Base-by-base conservation (phyloP, 2,329 filamentous ascomycete genomes). In the Mariannaea sp. region DNA sequence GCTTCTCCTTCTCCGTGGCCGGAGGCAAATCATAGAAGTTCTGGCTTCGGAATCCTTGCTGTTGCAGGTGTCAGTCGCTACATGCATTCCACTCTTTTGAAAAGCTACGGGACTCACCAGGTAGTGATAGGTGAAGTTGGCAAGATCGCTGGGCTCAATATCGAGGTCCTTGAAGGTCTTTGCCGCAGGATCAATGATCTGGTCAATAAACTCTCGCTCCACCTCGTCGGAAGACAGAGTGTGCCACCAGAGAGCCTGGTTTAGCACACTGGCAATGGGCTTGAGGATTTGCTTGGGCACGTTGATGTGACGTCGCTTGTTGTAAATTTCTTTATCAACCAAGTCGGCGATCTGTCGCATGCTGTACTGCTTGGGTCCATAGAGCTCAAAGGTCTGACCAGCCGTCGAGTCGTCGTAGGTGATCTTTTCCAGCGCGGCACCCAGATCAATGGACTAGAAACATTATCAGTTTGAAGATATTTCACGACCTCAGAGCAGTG, bases 101-200 rank as follows among this genome's bases (percentile, higher is more conserved):
- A 14, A 12, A 14, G 22, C 9, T 13, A 43, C 24, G 22, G 24
- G 29, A 77, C 88, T 76, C 80, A 94, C 91, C 79, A 97, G 75
- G 76, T 99, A 99, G 75, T 95, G 89, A 75, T 93, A 97, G 61
- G 91, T 96, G 72, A 91, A 85, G 73, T 89, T 87, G 72, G 83
- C 86, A 67, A 97, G 83, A 59, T 97, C 92, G 40, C 85, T 89
- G 24, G 93, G 90, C 75, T 92, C 88, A 60, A 99, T 96, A 56
- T 85, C 90, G 40, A 99, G 81, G 70, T 97, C 92, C 75, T 89
- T 89, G 78, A 97, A 96, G 2, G 94, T 97, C 83, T 97, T 97
- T 61, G 94, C 94, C 27, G 80, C 85, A 54, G 86, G 85, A 73
- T 99, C 94, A 69, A 99, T 95, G 64, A 84, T 78, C 74, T 99